Evolutionary conservation across 1,284 basidiomycete species (phyloP).

Genomic region (Microbotryum scabiosae): DNA sequence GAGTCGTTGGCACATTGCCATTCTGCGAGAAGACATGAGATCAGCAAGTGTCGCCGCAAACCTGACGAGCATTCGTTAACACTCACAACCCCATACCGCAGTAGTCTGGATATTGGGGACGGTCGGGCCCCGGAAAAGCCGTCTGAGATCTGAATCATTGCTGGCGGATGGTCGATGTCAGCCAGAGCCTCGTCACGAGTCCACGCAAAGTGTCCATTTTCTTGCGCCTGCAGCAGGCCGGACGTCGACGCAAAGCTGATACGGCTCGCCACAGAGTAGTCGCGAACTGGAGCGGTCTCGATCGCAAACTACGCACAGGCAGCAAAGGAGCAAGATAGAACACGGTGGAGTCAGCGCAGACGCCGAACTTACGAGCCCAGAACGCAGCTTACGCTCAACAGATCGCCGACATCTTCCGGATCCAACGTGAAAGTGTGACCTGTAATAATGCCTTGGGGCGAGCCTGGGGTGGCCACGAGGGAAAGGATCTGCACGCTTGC

Average conservation of each 20-base stretch:
- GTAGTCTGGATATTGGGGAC: no score
- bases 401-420: conserved; percentile 40
- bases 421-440: conserved; percentile 66
- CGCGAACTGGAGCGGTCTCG: conserved; percentile 47
- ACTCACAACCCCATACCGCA: no score
- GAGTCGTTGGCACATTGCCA: no score
- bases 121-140: no score
- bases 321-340: conserved; percentile 18
- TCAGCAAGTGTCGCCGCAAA: no score
- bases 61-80: no score
- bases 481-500: conserved; percentile 52
- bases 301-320: conserved; percentile 47
- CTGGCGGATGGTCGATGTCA: conserved; percentile 56
- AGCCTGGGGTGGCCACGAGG: conserved; percentile 49
- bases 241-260: conserved; percentile 62
- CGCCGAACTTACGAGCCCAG: background rate
- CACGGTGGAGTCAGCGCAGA: conserved; percentile 1
- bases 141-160: background rate
- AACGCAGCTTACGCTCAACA: background rate
- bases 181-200: conserved; percentile 76
- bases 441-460: conserved; percentile 48
- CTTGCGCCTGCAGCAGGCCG: conserved; percentile 69
- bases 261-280: conserved; percentile 46
- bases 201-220: conserved; percentile 60
- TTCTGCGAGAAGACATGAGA: no score